Conservation (phyloP, 345 rosid genomes). For the Euphorbia pulcherrima region DNA sequence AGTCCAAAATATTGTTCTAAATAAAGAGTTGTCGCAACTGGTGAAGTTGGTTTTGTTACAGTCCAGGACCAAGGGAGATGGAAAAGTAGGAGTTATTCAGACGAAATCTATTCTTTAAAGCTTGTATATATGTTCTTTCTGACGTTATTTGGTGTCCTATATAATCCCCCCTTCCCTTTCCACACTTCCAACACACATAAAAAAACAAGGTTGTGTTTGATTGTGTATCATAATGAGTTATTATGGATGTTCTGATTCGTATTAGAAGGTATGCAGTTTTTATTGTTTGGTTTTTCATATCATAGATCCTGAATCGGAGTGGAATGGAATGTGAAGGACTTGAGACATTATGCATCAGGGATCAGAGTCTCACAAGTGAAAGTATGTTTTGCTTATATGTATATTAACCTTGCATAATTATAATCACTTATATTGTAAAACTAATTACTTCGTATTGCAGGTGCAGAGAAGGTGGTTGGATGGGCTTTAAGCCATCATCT, state of each 20-base stretch:
- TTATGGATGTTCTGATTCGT: too few species aligned
- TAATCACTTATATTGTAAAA: background rate
- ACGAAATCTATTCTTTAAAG: too few species aligned
- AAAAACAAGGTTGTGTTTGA: slow-evolving; percentile 1
- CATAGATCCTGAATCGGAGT: slow-evolving; percentile 57
- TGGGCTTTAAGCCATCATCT: slow-evolving; percentile 83
- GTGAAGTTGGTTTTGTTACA: too few species aligned
- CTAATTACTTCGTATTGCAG: slow-evolving; percentile 33
- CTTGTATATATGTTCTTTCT: too few species aligned
- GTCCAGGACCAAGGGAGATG: too few species aligned
- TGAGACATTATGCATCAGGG: slow-evolving; percentile 63
- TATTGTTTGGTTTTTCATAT: slow-evolving; percentile 17
- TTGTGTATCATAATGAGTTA: background rate
- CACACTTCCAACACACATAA: too few species aligned
- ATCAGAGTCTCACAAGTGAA: slow-evolving; percentile 71
- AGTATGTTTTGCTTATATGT: too few species aligned
- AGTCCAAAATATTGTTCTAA: too few species aligned
- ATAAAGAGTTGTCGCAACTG: too few species aligned
- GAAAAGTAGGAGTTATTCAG: too few species aligned
- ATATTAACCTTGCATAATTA: slow-evolving; percentile 7
- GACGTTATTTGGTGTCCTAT: background rate
- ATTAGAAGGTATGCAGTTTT: too few species aligned
- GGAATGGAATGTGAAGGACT: slow-evolving; percentile 73
- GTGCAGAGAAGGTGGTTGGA: slow-evolving; percentile 80
- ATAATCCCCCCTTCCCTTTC: too few species aligned